A percentile compares a stretch with the other conserved stretches of the same genome.
Evolutionary conservation across 345 rosid species (phyloP).

Genomic region (Bruguiera sexangula): DNA sequence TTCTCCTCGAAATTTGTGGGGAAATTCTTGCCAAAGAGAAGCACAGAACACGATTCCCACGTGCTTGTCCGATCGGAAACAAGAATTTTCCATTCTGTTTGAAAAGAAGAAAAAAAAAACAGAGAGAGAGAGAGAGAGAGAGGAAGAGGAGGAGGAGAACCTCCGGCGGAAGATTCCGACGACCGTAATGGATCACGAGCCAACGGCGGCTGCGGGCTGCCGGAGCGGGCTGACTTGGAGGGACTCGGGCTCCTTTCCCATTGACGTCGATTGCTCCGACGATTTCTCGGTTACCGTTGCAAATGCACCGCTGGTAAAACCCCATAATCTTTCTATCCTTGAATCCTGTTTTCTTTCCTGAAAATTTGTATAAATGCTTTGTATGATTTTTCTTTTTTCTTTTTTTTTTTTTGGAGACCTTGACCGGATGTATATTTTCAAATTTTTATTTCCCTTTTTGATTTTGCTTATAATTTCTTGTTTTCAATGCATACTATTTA

Average conservation of each 20-base stretch:
- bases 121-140: too few species aligned
- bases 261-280: conserved; percentile 29
- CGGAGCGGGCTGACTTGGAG: conserved; percentile 29
- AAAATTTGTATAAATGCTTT: too few species aligned
- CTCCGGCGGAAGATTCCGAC: conserved; percentile 23
- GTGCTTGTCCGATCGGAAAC: conserved; percentile 1
- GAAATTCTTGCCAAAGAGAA: not conserved
- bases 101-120: not conserved
- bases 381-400: too few species aligned
- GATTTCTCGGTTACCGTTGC: conserved; percentile 11
- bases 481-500: too few species aligned
- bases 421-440: too few species aligned
- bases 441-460: too few species aligned
- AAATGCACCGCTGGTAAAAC: conserved; percentile 32
- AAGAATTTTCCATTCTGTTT: not conserved
- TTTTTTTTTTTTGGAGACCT: too few species aligned
- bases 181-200: conserved; percentile 31
- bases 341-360: not conserved
- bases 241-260: conserved; percentile 41
- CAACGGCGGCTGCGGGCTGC: conserved; percentile 15
- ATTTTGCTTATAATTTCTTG: too few species aligned
- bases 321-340: not conserved
- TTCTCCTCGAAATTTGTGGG: not conserved
- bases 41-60: not conserved
- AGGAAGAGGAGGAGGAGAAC: conserved; percentile 18